These are phyloP conservation scores for Phaffia australis DNA, from an alignment of 768 basidiomycete species.

Conservation along the genomic window DNA sequence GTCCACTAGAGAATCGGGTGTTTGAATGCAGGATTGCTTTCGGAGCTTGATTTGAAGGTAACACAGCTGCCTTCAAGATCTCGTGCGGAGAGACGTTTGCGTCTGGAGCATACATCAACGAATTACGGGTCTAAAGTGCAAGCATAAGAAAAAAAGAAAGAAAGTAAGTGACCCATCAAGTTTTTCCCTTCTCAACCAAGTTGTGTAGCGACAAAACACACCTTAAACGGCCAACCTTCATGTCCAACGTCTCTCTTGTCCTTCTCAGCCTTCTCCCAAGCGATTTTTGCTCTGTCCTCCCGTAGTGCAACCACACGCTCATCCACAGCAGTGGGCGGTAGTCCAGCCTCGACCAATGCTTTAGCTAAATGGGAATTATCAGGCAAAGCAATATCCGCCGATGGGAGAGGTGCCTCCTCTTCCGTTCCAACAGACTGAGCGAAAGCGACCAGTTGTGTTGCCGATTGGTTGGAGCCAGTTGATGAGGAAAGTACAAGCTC, in stretches of 20 bases:
- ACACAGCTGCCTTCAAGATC: conserved; percentile 32
- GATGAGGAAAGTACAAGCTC: conserved; percentile 2
- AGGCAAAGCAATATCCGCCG: conserved; percentile 27
- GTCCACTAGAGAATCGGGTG: conserved; percentile 52
- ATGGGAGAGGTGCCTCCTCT: conserved; percentile 8
- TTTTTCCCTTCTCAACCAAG: conserved; percentile 56
- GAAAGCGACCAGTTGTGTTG: background rate
- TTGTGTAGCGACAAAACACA: conserved; percentile 50
- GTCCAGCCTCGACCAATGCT: conserved; percentile 34
- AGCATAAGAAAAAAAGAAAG: conserved; percentile 10
- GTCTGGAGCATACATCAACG: conserved; percentile 89
- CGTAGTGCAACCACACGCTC: background rate
- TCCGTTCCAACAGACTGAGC: background rate
- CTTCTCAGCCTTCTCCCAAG: conserved; percentile 30
- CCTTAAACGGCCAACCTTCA: conserved; percentile 31
- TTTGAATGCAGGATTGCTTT: conserved; percentile 65
- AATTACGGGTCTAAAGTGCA: conserved; percentile 64
- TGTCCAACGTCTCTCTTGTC: conserved; percentile 26
- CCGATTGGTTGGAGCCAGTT: background rate
- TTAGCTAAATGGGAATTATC: conserved; percentile 33
- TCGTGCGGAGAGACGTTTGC: conserved; percentile 71
- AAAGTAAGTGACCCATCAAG: conserved; percentile 39
- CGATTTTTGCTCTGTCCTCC: background rate
- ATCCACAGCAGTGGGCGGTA: conserved; percentile 35
- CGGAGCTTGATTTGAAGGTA: conserved; percentile 22